Base-by-base conservation (phyloP, 1,139 yeast genomes). In the Hansenula sp. region DNA sequence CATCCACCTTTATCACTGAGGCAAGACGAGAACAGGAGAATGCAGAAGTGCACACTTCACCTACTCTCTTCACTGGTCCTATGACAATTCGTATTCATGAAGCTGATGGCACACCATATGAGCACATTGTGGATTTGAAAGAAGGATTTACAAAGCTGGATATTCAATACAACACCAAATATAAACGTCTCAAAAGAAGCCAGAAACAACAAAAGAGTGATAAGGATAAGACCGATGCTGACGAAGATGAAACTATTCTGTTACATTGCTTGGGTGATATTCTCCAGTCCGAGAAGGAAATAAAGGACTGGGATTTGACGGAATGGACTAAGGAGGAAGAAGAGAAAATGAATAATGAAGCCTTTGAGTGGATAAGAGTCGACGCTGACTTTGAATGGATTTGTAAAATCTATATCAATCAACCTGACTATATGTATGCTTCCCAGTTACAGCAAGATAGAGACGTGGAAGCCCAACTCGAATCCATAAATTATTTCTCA, bases 351-450 rank as follows among this genome's bases (percentile, higher is more conserved):
- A 72, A 77, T 39, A 81, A 80, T 54, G 98, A 93, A 60, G 96
- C 97, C 0, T 94, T 90, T 66, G 99, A 94, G 59, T 94, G 99
- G 99, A 75, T 94, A 36, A 74, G 99, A 54, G 89, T 91, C 10
- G 99, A 94, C 66, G 91, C 97, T 0, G 99, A 94, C 63, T 87
- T 85, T 58, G 99, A 94, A 62, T 94, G 99, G 99, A 85, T 94
- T 41, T 89, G 96, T 46, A 78, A 77, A 51, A 71, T 88, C 27
- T 76, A 82, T 49, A 81, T 94, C 32, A 86, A 84, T 53, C 97
- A 91, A 62, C 96, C 96, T 0, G 98, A 90, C 58, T 87, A 89
- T 60, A 94, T 93, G 97, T 93, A 79, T 62, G 89, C 90, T 0
- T 86, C 98, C 0, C 99, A 94, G 59, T 67, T 94, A 32, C 94